A percentile compares a stretch with the other conserved stretches of the same genome.
Evolutionary conservation across 2,329 filamentous ascomycete genomes (phyloP).

Genomic region (Botrytis fabae): DNA sequence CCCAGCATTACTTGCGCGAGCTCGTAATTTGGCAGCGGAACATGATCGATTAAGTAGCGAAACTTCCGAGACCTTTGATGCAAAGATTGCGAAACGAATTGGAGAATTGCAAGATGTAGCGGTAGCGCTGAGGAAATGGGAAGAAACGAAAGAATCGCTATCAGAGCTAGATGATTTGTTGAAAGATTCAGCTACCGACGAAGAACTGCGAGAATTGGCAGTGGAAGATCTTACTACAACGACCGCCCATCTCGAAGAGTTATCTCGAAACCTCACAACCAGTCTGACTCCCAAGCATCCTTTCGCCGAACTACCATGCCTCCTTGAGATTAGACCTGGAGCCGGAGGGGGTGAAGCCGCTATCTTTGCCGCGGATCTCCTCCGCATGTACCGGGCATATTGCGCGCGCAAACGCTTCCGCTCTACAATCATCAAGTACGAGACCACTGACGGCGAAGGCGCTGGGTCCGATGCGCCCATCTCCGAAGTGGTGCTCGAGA

Average conservation of each 20-base stretch:
- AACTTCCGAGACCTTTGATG: conserved; percentile 57
- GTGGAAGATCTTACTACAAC: conserved; percentile 78
- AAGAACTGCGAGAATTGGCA: conserved; percentile 75
- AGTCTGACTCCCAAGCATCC: conserved; percentile 85
- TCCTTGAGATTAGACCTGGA: conserved; percentile 89
- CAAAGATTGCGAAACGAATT: conserved; percentile 56
- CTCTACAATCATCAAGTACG: conserved; percentile 73
- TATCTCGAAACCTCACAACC: conserved; percentile 69
- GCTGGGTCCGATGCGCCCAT: conserved; percentile 66
- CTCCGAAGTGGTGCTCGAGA: conserved; percentile 83
- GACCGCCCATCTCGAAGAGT: conserved; percentile 57
- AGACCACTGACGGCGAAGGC: conserved; percentile 65
- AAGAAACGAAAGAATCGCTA: conserved; percentile 54
- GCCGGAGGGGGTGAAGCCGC: conserved; percentile 89
- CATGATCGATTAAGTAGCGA: conserved; percentile 54
- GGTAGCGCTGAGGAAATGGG: conserved; percentile 58
- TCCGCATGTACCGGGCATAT: conserved; percentile 85
- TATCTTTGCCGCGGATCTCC: conserved; percentile 82
- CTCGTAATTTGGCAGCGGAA: conserved; percentile 57
- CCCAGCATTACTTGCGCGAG: conserved; percentile 59
- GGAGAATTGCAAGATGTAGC: conserved; percentile 62
- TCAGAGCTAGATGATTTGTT: conserved; percentile 55
- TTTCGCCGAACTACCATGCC: conserved; percentile 84
- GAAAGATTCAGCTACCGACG: conserved; percentile 48
- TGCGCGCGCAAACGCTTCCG: conserved; percentile 70